phyloP scores from a whole-genome alignment of 192 early-diverging fungal genomes.

The Podila verticillata region DNA sequence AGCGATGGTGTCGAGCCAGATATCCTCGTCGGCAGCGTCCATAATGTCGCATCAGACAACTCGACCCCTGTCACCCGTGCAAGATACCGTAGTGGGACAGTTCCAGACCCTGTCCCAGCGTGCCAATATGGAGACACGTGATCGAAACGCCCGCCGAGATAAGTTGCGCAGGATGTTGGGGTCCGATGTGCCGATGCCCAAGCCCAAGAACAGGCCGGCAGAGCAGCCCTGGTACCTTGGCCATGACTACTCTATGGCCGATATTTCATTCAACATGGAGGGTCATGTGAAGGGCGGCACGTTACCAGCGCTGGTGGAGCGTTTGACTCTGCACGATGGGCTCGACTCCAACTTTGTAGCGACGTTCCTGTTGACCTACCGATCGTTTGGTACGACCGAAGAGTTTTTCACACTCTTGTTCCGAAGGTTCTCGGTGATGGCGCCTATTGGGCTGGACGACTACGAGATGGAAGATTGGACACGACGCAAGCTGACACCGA shows the following conservation, averaged over 20 bases:
- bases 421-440: constrained; percentile 79
- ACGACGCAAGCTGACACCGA: constrained; percentile 86
- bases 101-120: too few species aligned
- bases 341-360: constrained; percentile 83
- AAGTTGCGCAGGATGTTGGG: constrained; percentile 69
- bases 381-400: constrained; percentile 84
- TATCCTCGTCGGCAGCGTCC: background rate
- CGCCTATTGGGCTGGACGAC: constrained; percentile 69
- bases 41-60: too few species aligned
- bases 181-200: constrained; percentile 50
- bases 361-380: constrained; percentile 95
- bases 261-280: constrained; percentile 87
- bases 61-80: too few species aligned
- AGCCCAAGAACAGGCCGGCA: constrained; percentile 11
- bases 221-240: constrained; percentile 79
- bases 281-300: constrained; percentile 94
- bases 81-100: too few species aligned
- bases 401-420: constrained; percentile 82
- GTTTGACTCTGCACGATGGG: constrained; percentile 93
- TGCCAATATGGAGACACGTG: background rate
- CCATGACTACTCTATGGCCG: constrained; percentile 78
- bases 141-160: constrained; percentile 18
- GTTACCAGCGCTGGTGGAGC: constrained; percentile 82
- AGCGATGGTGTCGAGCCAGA: background rate
- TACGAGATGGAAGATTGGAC: constrained; percentile 81